These are phyloP conservation scores for Wickerhamia fluorescens DNA, from an alignment of 805 yeast genomes.

Conservation along the genomic window DNA sequence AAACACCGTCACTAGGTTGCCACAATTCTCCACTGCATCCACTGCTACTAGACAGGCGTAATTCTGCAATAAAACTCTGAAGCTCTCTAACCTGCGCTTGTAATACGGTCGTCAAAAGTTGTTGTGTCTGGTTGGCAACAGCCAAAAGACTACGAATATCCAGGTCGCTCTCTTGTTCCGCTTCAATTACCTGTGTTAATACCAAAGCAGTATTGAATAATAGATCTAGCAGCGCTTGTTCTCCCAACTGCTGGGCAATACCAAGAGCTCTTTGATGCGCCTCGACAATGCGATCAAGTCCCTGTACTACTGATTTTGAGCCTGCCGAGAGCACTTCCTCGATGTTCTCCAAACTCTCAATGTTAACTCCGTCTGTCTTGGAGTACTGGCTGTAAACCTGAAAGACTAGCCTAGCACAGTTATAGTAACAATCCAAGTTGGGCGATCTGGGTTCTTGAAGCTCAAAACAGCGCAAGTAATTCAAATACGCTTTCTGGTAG, in stretches of 20 bases:
- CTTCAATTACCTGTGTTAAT: constrained; percentile 42
- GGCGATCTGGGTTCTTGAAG: constrained; percentile 6
- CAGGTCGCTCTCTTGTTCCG: constrained; percentile 12
- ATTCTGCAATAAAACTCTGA: constrained; percentile 19
- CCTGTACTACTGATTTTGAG: constrained; percentile 32
- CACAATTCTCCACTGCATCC: too few species aligned
- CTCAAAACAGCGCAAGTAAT: constrained; percentile 34
- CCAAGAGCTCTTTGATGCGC: constrained; percentile 34
- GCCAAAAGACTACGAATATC: constrained; percentile 10
- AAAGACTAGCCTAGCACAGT: constrained; percentile 50
- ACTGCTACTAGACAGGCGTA: constrained; percentile 6
- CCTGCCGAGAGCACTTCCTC: constrained; percentile 24
- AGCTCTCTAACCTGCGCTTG: constrained; percentile 19
- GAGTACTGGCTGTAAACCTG: constrained; percentile 49
- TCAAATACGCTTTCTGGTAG: constrained; percentile 49
- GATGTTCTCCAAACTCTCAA: constrained; percentile 22
- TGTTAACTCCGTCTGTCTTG: constrained; percentile 39
- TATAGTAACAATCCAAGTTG: constrained; percentile 47
- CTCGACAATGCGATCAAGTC: constrained; percentile 24
- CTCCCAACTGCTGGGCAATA: constrained; percentile 8
- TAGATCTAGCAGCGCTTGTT: constrained; percentile 32
- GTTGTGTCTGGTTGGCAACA: constrained; percentile 11
- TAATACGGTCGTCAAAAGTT: constrained; percentile 20
- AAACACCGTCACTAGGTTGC: not conserved
- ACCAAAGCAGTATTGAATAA: constrained; percentile 41